A percentile compares a stretch with the other conserved stretches of the same genome.
Evolutionary conservation across 768 basidiomycete species (phyloP).

Genomic region (Lactifluus piperatus): DNA sequence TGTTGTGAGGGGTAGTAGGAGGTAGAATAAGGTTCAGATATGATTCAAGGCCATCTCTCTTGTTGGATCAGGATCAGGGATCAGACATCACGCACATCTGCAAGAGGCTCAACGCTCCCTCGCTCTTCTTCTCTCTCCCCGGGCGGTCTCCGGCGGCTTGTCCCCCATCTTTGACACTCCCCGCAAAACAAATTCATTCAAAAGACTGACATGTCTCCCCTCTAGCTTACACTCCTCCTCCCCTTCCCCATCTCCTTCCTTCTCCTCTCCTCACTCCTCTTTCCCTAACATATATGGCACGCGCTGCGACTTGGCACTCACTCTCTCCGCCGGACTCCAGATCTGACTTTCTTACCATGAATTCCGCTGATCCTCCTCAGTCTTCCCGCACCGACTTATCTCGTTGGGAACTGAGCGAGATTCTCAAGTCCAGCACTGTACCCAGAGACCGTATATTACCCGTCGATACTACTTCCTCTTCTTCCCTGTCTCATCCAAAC

Average conservation of each 20-base stretch:
- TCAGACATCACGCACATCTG: too few species aligned
- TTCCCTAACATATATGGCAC: conserved; percentile 7
- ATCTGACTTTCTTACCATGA: conserved; percentile 16
- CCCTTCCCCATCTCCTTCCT: conserved; percentile 12
- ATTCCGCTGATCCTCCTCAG: conserved; percentile 28
- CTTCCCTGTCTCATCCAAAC: conserved; percentile 32
- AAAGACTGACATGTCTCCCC: conserved; percentile 20
- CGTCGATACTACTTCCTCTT: conserved; percentile 42
- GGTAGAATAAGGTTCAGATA: too few species aligned
- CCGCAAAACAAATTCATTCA: conserved; percentile 20
- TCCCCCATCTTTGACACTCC: not conserved
- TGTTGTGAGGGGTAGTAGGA: not conserved
- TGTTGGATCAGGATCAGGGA: too few species aligned
- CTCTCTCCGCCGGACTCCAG: conserved; percentile 22
- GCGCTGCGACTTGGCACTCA: conserved; percentile 16
- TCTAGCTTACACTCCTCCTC: conserved; percentile 2
- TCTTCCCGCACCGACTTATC: conserved; percentile 29
- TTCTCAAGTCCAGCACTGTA: conserved; percentile 35
- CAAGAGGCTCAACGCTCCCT: not conserved
- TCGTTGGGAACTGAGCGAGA: conserved; percentile 37
- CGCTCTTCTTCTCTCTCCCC: not conserved
- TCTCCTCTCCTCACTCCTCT: not conserved
- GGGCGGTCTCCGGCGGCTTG: conserved; percentile 1
- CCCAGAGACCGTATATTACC: conserved; percentile 33
- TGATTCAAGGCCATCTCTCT: too few species aligned